These are phyloP conservation scores for Aulographum hederae DNA, from an alignment of 2,329 filamentous ascomycete genomes.

Conservation along the genomic window DNA sequence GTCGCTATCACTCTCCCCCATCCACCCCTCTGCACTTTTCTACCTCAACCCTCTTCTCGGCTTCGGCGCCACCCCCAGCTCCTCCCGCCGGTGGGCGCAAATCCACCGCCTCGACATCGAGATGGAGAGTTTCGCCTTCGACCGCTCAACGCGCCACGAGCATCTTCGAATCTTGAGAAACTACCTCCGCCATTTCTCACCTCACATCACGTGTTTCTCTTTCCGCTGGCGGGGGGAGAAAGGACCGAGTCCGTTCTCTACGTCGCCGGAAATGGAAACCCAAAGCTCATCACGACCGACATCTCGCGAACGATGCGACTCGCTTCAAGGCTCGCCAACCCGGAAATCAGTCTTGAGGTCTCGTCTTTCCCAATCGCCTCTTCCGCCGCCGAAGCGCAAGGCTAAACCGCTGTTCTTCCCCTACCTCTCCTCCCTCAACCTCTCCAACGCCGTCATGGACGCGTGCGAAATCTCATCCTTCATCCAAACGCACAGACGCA, in stretches of 20 bases:
- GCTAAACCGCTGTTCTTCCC: not conserved
- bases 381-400: not conserved
- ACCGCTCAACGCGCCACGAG: slow-evolving; percentile 47
- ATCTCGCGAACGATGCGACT: slow-evolving; percentile 9
- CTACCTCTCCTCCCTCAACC: not conserved
- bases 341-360: not conserved
- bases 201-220: slow-evolving; percentile 46
- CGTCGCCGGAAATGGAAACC: slow-evolving; percentile 54
- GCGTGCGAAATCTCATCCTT: slow-evolving; percentile 23
- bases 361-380: not conserved
- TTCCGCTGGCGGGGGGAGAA: slow-evolving; percentile 62
- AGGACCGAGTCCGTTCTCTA: slow-evolving; percentile 55
- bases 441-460: slow-evolving; percentile 7
- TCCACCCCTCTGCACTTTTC: slow-evolving; percentile 59
- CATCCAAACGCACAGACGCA: slow-evolving; percentile 45
- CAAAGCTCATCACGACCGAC: slow-evolving; percentile 28
- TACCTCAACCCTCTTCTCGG: slow-evolving; percentile 61
- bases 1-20: slow-evolving; percentile 51
- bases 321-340: slow-evolving; percentile 11
- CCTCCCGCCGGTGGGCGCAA: slow-evolving; percentile 56
- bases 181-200: slow-evolving; percentile 55
- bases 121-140: slow-evolving; percentile 52
- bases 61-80: slow-evolving; percentile 56
- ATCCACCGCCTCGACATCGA: slow-evolving; percentile 56
- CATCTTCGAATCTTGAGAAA: slow-evolving; percentile 49